These are phyloP conservation scores for Globisporangium ultimum DNA, from an alignment of 352 stramenopile genomes.

Conservation along the genomic window DNA sequence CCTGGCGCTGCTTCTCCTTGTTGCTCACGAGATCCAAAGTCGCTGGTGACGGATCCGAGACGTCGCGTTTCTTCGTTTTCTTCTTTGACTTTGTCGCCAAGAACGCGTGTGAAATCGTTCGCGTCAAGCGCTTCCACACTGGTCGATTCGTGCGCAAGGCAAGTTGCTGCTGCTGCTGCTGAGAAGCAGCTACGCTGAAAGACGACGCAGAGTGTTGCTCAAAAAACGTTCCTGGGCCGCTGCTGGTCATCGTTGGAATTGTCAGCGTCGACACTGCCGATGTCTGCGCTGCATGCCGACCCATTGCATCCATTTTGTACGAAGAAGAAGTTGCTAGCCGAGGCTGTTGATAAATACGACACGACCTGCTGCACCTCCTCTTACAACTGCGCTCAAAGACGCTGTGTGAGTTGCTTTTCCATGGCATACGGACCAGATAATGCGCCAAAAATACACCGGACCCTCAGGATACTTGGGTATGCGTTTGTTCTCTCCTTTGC, in stretches of 20 bases:
- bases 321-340: not conserved
- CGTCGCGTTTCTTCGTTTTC: not conserved
- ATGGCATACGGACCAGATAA: not conserved
- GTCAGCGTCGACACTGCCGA: not conserved
- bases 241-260: not conserved
- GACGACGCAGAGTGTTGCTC: slow-evolving; percentile 1
- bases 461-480: not conserved
- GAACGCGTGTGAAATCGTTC: slow-evolving; percentile 9
- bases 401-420: no score
- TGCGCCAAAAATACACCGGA: not conserved
- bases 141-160: not conserved
- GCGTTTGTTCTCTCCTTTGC: not conserved
- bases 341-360: slow-evolving; percentile 1
- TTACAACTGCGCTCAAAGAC: no score
- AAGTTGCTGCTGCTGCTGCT: not conserved
- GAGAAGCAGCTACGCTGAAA: not conserved
- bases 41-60: not conserved
- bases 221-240: not conserved
- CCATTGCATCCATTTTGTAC: no score
- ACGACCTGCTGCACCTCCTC: no score
- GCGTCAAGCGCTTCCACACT: slow-evolving; percentile 13
- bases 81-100: not conserved
- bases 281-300: slow-evolving; percentile 1
- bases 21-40: not conserved
- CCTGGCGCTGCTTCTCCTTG: not conserved